phyloP scores from a whole-genome alignment of 768 basidiomycete species.

The Termitomyces heimii region DNA sequence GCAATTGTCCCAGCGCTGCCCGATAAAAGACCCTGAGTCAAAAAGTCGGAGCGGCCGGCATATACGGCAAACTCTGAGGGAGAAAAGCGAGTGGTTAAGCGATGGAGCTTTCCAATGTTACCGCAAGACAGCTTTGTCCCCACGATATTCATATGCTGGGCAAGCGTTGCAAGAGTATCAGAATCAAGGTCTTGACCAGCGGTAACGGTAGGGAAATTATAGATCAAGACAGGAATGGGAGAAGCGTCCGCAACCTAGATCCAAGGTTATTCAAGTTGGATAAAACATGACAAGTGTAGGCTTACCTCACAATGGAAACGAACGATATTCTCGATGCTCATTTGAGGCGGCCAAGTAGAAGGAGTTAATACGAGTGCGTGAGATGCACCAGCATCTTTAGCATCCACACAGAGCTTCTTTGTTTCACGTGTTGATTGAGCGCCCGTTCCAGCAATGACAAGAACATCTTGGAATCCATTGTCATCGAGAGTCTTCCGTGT shows the following conservation, averaged over 20 bases:
- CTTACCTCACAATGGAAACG: conserved; percentile 60
- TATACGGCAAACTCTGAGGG: conserved; percentile 59
- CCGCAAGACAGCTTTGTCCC: conserved; percentile 85
- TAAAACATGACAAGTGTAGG: not conserved
- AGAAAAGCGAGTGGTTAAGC: conserved; percentile 56
- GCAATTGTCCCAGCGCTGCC: conserved; percentile 63
- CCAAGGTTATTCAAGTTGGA: conserved; percentile 7
- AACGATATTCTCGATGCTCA: conserved; percentile 57
- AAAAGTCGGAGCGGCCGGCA: conserved; percentile 69
- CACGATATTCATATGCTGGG: conserved; percentile 78
- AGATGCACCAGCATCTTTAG: conserved; percentile 78
- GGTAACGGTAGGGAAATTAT: conserved; percentile 81
- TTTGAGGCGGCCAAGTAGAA: conserved; percentile 62
- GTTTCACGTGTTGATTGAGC: conserved; percentile 78
- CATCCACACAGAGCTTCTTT: conserved; percentile 60
- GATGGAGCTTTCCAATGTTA: conserved; percentile 77
- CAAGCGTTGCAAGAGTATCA: conserved; percentile 62
- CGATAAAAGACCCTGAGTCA: conserved; percentile 55
- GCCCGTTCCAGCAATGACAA: conserved; percentile 82
- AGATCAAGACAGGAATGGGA: conserved; percentile 71
- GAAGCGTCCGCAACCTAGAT: conserved; percentile 59
- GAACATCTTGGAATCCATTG: conserved; percentile 58
- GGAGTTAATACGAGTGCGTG: conserved; percentile 71
- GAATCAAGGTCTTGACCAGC: conserved; percentile 84
- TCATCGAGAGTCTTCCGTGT: conserved; percentile 69